Percentiles rank a stretch among this genome's conserved stretches.
Evolutionary conservation across 176 grass and related monocot genomes (phyloP).

Genomic region (Tillandsia fasciculata): DNA sequence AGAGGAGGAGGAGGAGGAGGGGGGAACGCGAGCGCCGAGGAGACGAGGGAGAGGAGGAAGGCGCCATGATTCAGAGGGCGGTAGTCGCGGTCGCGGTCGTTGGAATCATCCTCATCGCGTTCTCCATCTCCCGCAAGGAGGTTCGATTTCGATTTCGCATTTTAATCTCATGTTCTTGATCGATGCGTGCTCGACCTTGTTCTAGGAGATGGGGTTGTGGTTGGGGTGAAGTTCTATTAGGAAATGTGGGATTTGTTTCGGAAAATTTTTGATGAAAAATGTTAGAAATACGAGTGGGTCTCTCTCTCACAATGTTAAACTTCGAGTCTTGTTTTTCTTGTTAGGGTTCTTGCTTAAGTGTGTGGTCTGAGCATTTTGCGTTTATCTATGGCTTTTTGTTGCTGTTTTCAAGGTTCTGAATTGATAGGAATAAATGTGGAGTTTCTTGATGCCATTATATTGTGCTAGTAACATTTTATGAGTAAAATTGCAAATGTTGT

Average conservation of each 20-base stretch:
- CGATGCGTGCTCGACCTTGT: background rate
- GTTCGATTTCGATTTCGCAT: constrained; percentile 10
- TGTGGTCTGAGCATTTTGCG: no score
- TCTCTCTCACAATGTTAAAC: no score
- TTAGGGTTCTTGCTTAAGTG: no score
- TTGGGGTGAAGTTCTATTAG: background rate
- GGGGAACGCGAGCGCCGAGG: background rate
- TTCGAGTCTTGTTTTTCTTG: no score
- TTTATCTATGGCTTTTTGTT: no score
- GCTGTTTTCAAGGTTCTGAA: no score
- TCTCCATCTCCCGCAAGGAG: constrained; percentile 39
- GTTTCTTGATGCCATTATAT: no score
- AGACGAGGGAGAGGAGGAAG: background rate
- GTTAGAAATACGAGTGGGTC: no score
- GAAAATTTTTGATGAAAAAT: no score
- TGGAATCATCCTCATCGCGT: constrained; percentile 32
- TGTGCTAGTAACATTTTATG: no score
- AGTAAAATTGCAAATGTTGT: no score
- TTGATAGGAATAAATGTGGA: no score
- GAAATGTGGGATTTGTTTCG: background rate
- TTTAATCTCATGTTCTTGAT: background rate
- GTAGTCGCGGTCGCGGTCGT: constrained; percentile 30
- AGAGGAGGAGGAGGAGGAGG: background rate
- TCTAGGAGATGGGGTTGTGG: background rate
- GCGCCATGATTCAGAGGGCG: constrained; percentile 42